Base-by-base conservation (phyloP, 805 yeast genomes). In the Candida sanyiensis region DNA sequence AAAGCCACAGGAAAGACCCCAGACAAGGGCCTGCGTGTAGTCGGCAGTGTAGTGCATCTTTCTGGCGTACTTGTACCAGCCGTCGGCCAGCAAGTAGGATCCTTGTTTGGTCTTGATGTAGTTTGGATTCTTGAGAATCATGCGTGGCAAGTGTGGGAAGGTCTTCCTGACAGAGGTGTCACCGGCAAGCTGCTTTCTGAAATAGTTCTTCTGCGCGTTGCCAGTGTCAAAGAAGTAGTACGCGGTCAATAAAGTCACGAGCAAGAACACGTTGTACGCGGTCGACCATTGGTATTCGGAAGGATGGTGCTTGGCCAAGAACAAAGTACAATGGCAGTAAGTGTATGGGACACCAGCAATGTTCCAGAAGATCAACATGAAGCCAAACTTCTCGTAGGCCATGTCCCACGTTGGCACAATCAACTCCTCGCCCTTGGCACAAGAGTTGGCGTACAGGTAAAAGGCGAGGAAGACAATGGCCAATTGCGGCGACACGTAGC, bases 361-460 rank as follows among this genome's bases (percentile, higher is more conserved):
- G 68, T 93, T 93, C 98, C 98, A 93, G 72, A 93, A 93, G 52
- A 89, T 78, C 49, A 93, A 75, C 97, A 93, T 89, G 71, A 93
- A 93, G n/a, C 98, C 98, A 55, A 93, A 93, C 66, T 93, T 93
- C 63, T 93, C 98, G 63, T 93, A 93, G 23, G 95, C 96, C 97
- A 93, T 90, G 63, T 93, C 98, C 97, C 98, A 93, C 15, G 96
- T 84, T 52, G 97, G 96, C 46, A 89, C 95, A 59, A 93, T 93
- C 53, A 90, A 70, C 61, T 93, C 97, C 66, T 93, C 98, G 52
- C 97, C 98, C 65, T 93, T 93, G 41, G 95, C 81, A 64, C 97
- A 90, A 3, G 97, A 96, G 57, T 93, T 90, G 45, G 95, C 96
- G 58, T 93, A 93, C 35, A 88, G 68, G 84, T 94, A 93, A 61